Evolutionary conservation across 257 asterid genomes (phyloP).

Genomic region (Solanum chmielewskii): DNA sequence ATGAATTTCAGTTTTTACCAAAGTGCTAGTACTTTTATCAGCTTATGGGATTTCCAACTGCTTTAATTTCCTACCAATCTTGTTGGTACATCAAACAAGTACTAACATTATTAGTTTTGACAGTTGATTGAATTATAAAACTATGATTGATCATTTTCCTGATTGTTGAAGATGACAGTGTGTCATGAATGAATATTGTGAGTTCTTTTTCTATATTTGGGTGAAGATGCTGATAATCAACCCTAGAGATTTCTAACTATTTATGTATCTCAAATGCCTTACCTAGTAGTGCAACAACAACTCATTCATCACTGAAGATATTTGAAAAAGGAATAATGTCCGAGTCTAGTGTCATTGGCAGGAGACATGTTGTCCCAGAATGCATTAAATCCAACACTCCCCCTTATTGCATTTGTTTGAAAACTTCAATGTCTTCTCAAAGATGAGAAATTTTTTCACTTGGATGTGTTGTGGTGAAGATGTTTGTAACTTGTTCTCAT

Average conservation of each 20-base stretch:
- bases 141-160: neutral
- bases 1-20: neutral
- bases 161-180: neutral
- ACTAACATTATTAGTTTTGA: neutral
- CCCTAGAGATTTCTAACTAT: neutral
- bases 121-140: neutral
- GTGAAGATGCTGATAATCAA: neutral
- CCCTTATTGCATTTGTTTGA: too few species aligned
- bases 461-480: too few species aligned
- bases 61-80: neutral
- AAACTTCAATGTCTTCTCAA: too few species aligned
- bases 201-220: neutral
- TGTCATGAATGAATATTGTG: neutral
- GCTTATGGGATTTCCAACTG: neutral
- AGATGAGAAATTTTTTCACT: too few species aligned
- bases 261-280: neutral
- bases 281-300: too few species aligned
- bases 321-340: too few species aligned
- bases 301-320: too few species aligned
- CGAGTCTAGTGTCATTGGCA: too few species aligned
- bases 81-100: neutral
- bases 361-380: too few species aligned
- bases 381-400: too few species aligned
- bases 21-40: neutral
- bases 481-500: too few species aligned